Percentiles rank a stretch among this genome's conserved stretches.
phyloP scores from a whole-genome alignment of 2,329 filamentous ascomycete species.

The Aspergillus brasiliensis region DNA sequence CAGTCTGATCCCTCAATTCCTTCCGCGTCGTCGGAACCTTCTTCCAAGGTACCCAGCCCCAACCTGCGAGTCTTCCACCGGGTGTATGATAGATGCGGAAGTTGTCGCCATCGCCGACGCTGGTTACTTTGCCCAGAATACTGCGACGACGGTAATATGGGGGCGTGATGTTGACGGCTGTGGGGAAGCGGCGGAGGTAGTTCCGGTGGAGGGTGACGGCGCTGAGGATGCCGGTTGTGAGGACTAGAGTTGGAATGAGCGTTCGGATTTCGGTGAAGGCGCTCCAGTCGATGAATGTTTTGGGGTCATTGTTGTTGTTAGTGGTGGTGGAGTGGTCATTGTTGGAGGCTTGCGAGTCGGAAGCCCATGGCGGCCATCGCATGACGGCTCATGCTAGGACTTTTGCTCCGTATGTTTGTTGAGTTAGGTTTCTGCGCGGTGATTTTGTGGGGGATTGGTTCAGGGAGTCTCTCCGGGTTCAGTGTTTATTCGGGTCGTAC shows the following conservation, averaged over 20 bases:
- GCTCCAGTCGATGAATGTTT: slow-evolving; percentile 43
- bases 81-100: slow-evolving; percentile 95
- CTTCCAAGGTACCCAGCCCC: slow-evolving; percentile 82
- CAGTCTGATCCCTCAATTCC: slow-evolving; percentile 74
- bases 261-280: slow-evolving; percentile 41
- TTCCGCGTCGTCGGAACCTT: slow-evolving; percentile 69
- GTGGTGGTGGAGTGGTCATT: slow-evolving; percentile 36
- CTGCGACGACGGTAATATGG: slow-evolving; percentile 73
- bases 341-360: slow-evolving; percentile 35
- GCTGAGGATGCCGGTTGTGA: slow-evolving; percentile 43
- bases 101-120: slow-evolving; percentile 94
- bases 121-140: slow-evolving; percentile 83
- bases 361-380: slow-evolving; percentile 54
- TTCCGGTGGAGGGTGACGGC: slow-evolving; percentile 39
- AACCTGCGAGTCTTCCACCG: slow-evolving; percentile 81
- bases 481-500: background rate
- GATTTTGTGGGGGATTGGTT: background rate
- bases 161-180: slow-evolving; percentile 72
- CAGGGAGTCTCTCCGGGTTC: background rate
- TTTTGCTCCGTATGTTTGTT: background rate
- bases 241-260: slow-evolving; percentile 39
- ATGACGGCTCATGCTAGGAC: slow-evolving; percentile 41
- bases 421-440: slow-evolving; percentile 2
- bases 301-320: slow-evolving; percentile 41
- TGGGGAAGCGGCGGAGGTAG: slow-evolving; percentile 83